Percentiles rank a stretch among this genome's conserved stretches.
These are phyloP conservation scores for Cladosporium oxysporum DNA, from an alignment of 2,329 filamentous ascomycete genomes.

Conservation along the genomic window DNA sequence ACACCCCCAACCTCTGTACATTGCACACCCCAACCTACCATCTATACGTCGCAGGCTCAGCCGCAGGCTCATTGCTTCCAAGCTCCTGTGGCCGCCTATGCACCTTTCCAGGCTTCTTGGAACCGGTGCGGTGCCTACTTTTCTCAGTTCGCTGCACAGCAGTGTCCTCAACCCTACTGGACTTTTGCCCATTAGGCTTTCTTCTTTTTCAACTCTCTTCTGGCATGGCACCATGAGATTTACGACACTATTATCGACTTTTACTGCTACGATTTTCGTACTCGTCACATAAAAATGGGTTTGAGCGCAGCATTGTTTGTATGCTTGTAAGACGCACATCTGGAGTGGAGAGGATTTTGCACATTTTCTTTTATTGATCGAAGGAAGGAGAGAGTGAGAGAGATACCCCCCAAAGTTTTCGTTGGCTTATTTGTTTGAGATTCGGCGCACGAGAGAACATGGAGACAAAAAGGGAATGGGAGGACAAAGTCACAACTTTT, in stretches of 20 bases:
- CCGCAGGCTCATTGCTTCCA: constrained; percentile 17
- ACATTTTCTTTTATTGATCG: constrained; percentile 5
- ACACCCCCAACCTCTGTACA: constrained; percentile 31
- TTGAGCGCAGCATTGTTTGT: constrained; percentile 17
- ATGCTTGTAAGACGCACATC: background rate
- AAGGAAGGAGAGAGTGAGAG: background rate
- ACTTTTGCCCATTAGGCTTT: constrained; percentile 14
- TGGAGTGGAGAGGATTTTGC: constrained; percentile 11
- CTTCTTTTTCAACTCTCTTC: background rate
- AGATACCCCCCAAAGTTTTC: constrained; percentile 10
- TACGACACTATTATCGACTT: constrained; percentile 19
- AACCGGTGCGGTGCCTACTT: constrained; percentile 20
- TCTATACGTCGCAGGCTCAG: constrained; percentile 29
- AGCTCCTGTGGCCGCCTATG: constrained; percentile 16
- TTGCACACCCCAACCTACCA: constrained; percentile 32
- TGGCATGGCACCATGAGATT: constrained; percentile 19
- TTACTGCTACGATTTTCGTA: constrained; percentile 17
- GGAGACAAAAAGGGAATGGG: constrained; percentile 10
- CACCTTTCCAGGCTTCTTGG: constrained; percentile 17
- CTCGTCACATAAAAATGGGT: constrained; percentile 7
- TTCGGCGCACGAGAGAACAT: constrained; percentile 10
- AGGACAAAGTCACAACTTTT: constrained; percentile 6
- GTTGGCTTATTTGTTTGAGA: constrained; percentile 3
- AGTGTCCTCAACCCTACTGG: constrained; percentile 21
- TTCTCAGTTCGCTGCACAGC: constrained; percentile 19